These are phyloP conservation scores for Alloteropsis semialata DNA, from an alignment of 176 grass and related monocot species.

Conservation along the genomic window DNA sequence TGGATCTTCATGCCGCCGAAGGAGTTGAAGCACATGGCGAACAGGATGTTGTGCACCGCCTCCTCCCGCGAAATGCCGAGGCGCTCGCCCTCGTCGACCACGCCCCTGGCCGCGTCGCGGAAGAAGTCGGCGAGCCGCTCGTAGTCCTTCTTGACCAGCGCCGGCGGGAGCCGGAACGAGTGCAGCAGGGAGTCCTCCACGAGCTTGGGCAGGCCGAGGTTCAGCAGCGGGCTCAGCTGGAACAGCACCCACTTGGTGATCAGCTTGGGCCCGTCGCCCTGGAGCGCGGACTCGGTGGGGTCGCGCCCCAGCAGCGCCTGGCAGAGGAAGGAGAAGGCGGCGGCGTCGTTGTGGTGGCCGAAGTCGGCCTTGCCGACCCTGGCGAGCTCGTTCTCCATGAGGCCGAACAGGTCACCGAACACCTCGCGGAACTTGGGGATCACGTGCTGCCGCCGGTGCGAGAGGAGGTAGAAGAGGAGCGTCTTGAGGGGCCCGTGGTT, in stretches of 20 bases:
- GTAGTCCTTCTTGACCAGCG: slow-evolving; percentile 78
- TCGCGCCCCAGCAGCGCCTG: slow-evolving; percentile 61
- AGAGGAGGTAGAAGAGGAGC: slow-evolving; percentile 81
- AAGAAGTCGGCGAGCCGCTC: slow-evolving; percentile 77
- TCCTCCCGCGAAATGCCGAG: slow-evolving; percentile 76
- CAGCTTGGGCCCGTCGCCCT: slow-evolving; percentile 59
- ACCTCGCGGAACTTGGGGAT: slow-evolving; percentile 72
- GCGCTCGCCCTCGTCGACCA: slow-evolving; percentile 74
- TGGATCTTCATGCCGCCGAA: slow-evolving; percentile 86
- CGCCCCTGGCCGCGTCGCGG: slow-evolving; percentile 41
- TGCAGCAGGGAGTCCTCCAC: slow-evolving; percentile 81
- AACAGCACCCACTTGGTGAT: slow-evolving; percentile 87
- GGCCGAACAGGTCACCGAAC: slow-evolving; percentile 58
- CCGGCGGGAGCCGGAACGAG: slow-evolving; percentile 78
- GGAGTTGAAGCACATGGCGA: slow-evolving; percentile 97
- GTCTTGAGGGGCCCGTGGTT: slow-evolving; percentile 79
- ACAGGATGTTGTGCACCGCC: slow-evolving; percentile 91
- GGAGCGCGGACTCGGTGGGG: slow-evolving; percentile 54
- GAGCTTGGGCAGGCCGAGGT: slow-evolving; percentile 71
- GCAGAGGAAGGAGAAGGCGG: slow-evolving; percentile 76
- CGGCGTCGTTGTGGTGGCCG: slow-evolving; percentile 65
- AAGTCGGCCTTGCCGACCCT: slow-evolving; percentile 72
- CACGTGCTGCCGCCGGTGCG: slow-evolving; percentile 60
- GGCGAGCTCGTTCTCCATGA: slow-evolving; percentile 66
- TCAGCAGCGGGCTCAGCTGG: slow-evolving; percentile 76